Percentiles rank a stretch among this genome's conserved stretches.
phyloP scores from a whole-genome alignment of 148 eudicot species.

The Nepenthes gracilis region DNA sequence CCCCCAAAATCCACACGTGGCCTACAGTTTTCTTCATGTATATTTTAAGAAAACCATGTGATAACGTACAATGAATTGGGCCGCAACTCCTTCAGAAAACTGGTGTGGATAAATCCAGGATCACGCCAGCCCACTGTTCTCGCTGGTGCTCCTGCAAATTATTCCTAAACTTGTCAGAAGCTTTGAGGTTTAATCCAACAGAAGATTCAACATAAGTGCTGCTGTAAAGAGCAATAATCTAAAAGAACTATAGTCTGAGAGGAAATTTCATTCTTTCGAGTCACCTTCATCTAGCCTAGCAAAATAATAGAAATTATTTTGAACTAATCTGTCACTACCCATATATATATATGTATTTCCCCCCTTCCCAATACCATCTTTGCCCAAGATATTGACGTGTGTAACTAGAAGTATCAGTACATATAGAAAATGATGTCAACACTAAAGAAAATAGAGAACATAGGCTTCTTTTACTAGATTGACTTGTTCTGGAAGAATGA shows the following conservation, averaged over 20 bases:
- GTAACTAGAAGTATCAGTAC: too few relatives aligned
- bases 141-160: slow-evolving; percentile 1
- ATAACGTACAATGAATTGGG: slow-evolving; percentile 36
- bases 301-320: too few relatives aligned
- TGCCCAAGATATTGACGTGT: too few relatives aligned
- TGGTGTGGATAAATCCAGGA: slow-evolving; percentile 50
- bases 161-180: not conserved
- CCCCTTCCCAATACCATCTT: too few relatives aligned
- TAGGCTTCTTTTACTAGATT: too few relatives aligned
- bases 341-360: too few relatives aligned
- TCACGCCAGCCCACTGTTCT: slow-evolving; percentile 29
- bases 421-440: too few relatives aligned
- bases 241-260: not conserved
- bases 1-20: too few relatives aligned
- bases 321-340: too few relatives aligned
- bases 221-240: not conserved
- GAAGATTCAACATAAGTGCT: not conserved
- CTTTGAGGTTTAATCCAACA: not conserved
- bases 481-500: too few relatives aligned
- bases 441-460: not conserved
- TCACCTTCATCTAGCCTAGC: too few relatives aligned
- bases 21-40: not conserved
- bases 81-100: slow-evolving; percentile 45
- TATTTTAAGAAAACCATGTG: not conserved
- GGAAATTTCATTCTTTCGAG: too few relatives aligned